Evolutionary conservation across 1,284 basidiomycete genomes (phyloP).

Genomic region (Ceratobasidium sp.): DNA sequence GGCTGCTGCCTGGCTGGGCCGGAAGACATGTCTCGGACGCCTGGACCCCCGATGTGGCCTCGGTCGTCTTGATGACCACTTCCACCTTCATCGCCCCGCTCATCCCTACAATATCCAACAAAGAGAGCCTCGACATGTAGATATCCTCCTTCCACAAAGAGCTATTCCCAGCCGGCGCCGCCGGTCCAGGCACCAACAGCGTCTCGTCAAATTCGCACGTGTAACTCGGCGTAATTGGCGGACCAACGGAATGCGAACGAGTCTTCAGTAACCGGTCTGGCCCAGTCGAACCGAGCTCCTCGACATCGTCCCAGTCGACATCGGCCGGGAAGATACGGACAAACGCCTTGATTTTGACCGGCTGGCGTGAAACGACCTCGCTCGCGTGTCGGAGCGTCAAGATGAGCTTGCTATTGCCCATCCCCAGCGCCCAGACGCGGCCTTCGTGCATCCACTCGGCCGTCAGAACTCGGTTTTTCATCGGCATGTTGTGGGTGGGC

Average conservation of each 20-base stretch:
- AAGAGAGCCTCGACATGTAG: background rate
- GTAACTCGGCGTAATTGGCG: background rate
- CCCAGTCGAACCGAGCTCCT: slow-evolving; percentile 3
- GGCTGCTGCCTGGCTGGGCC: background rate
- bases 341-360: slow-evolving; percentile 17
- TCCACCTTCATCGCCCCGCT: slow-evolving; percentile 37
- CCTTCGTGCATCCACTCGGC: slow-evolving; percentile 42
- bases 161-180: background rate
- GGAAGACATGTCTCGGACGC: background rate
- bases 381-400: slow-evolving; percentile 21
- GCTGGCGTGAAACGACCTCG: background rate
- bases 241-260: background rate
- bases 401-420: slow-evolving; percentile 25
- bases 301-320: slow-evolving; percentile 1
- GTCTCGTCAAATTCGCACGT: no score
- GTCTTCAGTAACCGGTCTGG: slow-evolving; percentile 17
- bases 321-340: slow-evolving; percentile 23
- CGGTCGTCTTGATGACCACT: slow-evolving; percentile 21
- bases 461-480: slow-evolving; percentile 26
- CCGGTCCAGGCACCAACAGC: no score
- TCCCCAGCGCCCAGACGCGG: slow-evolving; percentile 21
- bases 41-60: background rate
- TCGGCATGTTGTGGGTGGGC: background rate
- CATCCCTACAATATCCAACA: slow-evolving; percentile 4
- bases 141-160: slow-evolving; percentile 14